Evolutionary conservation across 2,329 filamentous ascomycete species (phyloP).

Genomic region (Colletotrichum chlorophyti): DNA sequence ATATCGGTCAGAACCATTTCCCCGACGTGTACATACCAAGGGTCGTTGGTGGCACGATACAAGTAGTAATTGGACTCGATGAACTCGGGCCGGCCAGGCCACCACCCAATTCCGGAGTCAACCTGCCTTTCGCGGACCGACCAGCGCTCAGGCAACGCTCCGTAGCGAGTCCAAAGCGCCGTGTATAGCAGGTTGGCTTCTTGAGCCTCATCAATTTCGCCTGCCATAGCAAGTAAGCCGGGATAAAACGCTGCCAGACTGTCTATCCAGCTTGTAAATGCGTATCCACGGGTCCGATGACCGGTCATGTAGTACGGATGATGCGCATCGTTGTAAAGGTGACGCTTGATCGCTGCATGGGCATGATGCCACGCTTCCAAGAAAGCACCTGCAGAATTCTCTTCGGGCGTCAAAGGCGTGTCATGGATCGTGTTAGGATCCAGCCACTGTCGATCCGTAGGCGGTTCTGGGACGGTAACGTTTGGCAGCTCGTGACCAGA

Average conservation of each 20-base stretch:
- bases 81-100: conserved; percentile 94
- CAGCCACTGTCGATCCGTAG: conserved; percentile 51
- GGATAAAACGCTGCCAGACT: conserved; percentile 96
- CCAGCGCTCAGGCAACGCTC: conserved; percentile 94
- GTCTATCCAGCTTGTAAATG: conserved; percentile 93
- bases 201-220: conserved; percentile 89
- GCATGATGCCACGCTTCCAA: conserved; percentile 84
- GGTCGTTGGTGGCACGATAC: conserved; percentile 91
- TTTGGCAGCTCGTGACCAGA: conserved; percentile 74
- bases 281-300: conserved; percentile 85
- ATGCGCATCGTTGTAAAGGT: conserved; percentile 86
- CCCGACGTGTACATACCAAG: conserved; percentile 94
- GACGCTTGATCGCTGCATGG: conserved; percentile 85
- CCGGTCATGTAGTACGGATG: conserved; percentile 94
- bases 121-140: conserved; percentile 84
- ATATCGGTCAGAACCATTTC: conserved; percentile 96
- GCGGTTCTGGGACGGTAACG: conserved; percentile 47
- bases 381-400: conserved; percentile 80
- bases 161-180: conserved; percentile 92
- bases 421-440: conserved; percentile 69
- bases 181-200: conserved; percentile 90
- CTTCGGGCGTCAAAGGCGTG: conserved; percentile 63
- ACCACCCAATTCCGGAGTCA: conserved; percentile 89
- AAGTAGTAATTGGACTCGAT: conserved; percentile 96
- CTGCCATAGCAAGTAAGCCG: conserved; percentile 83